Conservation (phyloP, 1,284 basidiomycete species). For the Microbotryomycetes sp. region DNA sequence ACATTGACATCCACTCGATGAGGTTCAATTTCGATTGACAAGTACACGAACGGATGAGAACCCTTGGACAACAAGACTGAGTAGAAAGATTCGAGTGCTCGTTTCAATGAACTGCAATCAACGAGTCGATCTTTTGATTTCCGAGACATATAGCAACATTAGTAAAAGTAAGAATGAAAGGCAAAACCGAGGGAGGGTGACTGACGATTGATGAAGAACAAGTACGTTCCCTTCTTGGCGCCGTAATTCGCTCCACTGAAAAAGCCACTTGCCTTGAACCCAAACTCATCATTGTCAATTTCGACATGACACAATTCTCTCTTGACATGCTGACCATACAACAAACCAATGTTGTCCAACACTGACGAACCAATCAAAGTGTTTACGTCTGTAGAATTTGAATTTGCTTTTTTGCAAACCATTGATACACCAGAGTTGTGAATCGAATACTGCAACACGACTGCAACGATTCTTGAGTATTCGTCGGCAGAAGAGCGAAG, state of each 20-base stretch:
- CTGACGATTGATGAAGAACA: conserved; percentile 97
- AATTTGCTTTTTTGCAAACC: conserved; percentile 75
- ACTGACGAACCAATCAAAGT: conserved; percentile 66
- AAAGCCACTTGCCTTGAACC: conserved; percentile 64
- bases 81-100: conserved; percentile 81
- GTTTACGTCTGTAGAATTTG: conserved; percentile 66
- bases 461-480: conserved; percentile 83
- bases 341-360: conserved; percentile 64
- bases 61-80: conserved; percentile 84
- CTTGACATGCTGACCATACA: conserved; percentile 76
- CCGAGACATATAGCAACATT: neutral
- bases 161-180: conserved; percentile 12
- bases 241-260: conserved; percentile 86
- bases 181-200: conserved; percentile 15
- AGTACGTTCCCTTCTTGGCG: conserved; percentile 72
- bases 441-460: conserved; percentile 88
- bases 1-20: conserved; percentile 93
- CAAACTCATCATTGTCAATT: conserved; percentile 39
- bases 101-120: conserved; percentile 79
- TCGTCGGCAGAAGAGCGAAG: conserved; percentile 83
- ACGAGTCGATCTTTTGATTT: conserved; percentile 72
- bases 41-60: conserved; percentile 80
- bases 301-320: conserved; percentile 65
- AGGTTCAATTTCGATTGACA: conserved; percentile 79
- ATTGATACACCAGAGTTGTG: conserved; percentile 86